Evolutionary conservation across 805 yeast genomes (phyloP), one percentile per base, ranked within the genome.

Genomic region (Kregervanrija delftensis): DNA sequence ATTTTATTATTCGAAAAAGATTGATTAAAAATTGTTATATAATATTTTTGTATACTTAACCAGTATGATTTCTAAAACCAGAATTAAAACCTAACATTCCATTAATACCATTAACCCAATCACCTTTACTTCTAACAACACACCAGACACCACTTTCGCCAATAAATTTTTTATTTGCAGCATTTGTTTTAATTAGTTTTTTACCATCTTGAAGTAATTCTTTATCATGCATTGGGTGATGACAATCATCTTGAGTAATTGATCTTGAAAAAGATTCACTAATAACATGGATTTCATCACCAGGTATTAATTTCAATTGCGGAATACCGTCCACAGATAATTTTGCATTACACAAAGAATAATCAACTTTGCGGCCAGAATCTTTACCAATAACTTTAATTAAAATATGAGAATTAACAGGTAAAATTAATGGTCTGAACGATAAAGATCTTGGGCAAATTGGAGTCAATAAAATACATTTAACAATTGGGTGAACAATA

Each of bases 41-140:
- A 37, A n/a, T 37, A 28, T 17, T 8, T 33, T 33, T 33, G 14
- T 33, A 33, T 33, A 33, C 6, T 8, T 33, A 31, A 13, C 13
- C 34, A 22, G 12, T 30, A 31, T 16, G 10, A 5, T 15, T 8
- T 54, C 83, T 81, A 61, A 90, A 90, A 44, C 88, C 76, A 11
- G 89, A 80, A 60, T 90, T 90, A 72, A 90, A 90, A 2, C 97
- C 96, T 37, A 90, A 65, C 47, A 90, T 71, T 54, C 86, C 90
- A 57, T 90, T 91, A 44, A 91, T 80, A 32, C 95, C 96, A 46
- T 76, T 76, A 2, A 90, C 89, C 98, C 98, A 91, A 59, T 91
- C 97, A 51, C 84, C 83, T 49, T 82, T 87, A 8, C 83, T 73
- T 48, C 80, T 74, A 0, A 96, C 86, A 3, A 91, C 82, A 64